Base-by-base conservation (phyloP, 208 protist genomes). In the Acanthamoeba healyi region DNA sequence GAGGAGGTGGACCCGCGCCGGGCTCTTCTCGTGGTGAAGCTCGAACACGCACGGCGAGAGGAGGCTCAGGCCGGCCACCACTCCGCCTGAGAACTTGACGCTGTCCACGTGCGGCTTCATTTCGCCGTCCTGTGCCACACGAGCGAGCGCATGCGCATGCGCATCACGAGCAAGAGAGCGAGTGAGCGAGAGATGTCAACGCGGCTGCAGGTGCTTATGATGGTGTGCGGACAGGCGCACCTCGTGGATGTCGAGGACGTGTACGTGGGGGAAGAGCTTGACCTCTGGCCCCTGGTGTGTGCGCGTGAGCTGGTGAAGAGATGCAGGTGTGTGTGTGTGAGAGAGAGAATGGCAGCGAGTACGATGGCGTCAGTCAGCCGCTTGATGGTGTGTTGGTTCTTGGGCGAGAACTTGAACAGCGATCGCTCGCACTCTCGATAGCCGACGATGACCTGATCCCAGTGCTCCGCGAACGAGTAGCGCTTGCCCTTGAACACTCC, bases 61-160 rank as follows among this genome's bases (percentile, higher is more conserved):
- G 19, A 93, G 63, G 63, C 61, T 79, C 38, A 93, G 65, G 15
- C 87, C 87, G 14, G 87, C 87, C 36, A 93, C 87, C 10, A 79
- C 24, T 9, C 61, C 87, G 32, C 87, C 87, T 2, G 87, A 93
- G 44, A 93, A 93, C 87, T 93, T 93, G 87, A 93, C 34, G 36
- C 87, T 93, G 42, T 93, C 87, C 7, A 93, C 87, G 42, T 93
- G 87, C 32, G 61, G 54, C 26, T 79, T 93, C 87, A 93, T 93
- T 12, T 61, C 61, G 24, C 87, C 87, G 29, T 79, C 63, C 87
- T 93, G 87, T 34, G 15, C 17, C 32, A 0, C 49, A n/a, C 7
- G 72, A n/a, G n/a, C n/a, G n/a, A n/a, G n/a, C n/a, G n/a, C n/a
- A n/a, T n/a, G n/a, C n/a, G n/a, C n/a, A n/a, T n/a, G n/a, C n/a